These are phyloP conservation scores for Linnemannia schmuckeri DNA, from an alignment of 192 early-diverging fungal species.

Conservation along the genomic window DNA sequence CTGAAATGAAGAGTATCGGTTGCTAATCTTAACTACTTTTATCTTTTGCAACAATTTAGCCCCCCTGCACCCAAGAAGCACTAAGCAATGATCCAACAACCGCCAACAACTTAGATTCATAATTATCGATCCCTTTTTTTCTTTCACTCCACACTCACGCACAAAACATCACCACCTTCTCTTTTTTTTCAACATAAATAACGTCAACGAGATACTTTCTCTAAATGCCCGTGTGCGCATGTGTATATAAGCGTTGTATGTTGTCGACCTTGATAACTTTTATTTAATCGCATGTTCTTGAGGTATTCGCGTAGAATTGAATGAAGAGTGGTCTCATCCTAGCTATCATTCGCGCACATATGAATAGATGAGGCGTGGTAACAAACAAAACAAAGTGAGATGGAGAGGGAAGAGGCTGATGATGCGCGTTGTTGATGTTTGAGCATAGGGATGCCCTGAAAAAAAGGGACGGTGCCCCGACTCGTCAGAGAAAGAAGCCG, in stretches of 20 bases:
- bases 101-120: slow-evolving; percentile 25
- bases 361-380: not conserved
- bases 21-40: not conserved
- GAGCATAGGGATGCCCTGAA: not conserved
- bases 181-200: slow-evolving; percentile 8
- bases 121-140: slow-evolving; percentile 31
- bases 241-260: not conserved
- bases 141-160: slow-evolving; percentile 5
- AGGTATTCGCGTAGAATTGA: not conserved
- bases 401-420: not conserved
- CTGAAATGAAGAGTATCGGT: not conserved
- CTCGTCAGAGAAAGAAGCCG: not conserved
- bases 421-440: not conserved
- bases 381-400: not conserved
- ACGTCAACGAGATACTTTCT: not conserved
- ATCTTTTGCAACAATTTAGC: slow-evolving; percentile 7
- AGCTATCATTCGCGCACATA: not conserved
- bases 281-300: not conserved
- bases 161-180: not conserved
- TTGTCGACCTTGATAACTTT: no score
- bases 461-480: not conserved
- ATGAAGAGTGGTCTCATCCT: not conserved
- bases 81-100: slow-evolving; percentile 19
- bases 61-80: slow-evolving; percentile 55
- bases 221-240: not conserved